Conservation (phyloP, 2,329 filamentous ascomycete species). For the Aspergillus sp. region DNA sequence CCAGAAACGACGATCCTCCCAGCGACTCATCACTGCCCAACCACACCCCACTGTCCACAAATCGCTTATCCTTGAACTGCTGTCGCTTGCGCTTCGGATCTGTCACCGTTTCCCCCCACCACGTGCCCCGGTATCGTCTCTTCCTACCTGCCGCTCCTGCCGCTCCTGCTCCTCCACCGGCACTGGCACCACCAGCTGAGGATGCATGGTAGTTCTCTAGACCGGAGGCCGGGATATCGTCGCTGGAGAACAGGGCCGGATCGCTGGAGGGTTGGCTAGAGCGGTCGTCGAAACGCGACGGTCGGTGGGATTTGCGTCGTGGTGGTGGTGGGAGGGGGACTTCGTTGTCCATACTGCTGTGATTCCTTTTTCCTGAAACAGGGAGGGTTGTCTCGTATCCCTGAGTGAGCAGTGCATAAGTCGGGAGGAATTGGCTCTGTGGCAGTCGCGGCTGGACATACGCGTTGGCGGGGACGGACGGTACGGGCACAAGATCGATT, state of each 20-base stretch:
- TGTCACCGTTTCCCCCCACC: conserved; percentile 36
- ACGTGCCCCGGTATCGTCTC: conserved; percentile 37
- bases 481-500: no score
- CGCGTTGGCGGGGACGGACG: background rate
- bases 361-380: background rate
- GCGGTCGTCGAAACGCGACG: conserved; percentile 27
- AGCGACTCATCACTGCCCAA: conserved; percentile 40
- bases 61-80: conserved; percentile 37
- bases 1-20: conserved; percentile 21
- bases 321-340: conserved; percentile 32
- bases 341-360: conserved; percentile 28
- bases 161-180: conserved; percentile 28
- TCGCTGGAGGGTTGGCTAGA: conserved; percentile 37
- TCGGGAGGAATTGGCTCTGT: background rate
- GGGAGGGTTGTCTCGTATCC: background rate
- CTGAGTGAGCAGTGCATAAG: background rate
- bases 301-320: conserved; percentile 21
- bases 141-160: conserved; percentile 26
- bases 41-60: conserved; percentile 42
- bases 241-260: conserved; percentile 41
- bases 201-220: conserved; percentile 36
- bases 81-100: conserved; percentile 32
- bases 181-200: conserved; percentile 8
- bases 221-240: conserved; percentile 39
- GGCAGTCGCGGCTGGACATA: background rate